Base-by-base conservation (phyloP, 495 filamentous ascomycete species). In the Penicillium alfredii region DNA sequence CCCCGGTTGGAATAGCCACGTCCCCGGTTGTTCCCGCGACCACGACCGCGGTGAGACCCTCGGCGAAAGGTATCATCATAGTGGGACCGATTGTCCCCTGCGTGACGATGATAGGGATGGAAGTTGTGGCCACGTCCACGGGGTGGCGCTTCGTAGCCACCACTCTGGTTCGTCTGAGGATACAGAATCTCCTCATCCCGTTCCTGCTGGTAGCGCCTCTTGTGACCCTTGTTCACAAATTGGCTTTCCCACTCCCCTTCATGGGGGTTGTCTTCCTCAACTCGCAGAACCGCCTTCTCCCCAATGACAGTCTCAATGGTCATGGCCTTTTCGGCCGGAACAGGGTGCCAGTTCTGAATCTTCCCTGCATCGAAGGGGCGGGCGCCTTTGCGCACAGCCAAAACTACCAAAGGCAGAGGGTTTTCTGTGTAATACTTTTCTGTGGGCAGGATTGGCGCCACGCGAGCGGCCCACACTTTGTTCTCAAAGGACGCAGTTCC, bases 301-400 rank as follows among this genome's bases (percentile, higher is more conserved):
- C 84, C 87, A 2, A 99, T 81, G 1, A 74, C 77, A 1, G 83
- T 87, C 40, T 87, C 82, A 44, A 99, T 81, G 2, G 71, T 66
- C 33, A 89, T 70, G 3, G 68, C 61, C 37, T 80, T 77, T 10
- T 86, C 80, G 17, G 74, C 63, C 3, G 81, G 66, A 7, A 93
- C 68, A 2, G 82, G 77, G 49, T 86, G 77, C 92, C 92, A 99
- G 40, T 83, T 79, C 17, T 79, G 76, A 35, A 97, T 96, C 47
- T 78, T 82, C 33, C 72, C 74, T 16, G 86, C 88, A 50, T 96
- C 89, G 22, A 78, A 69, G 1, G 87, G 88, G 17, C 82, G 80
- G 10, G 81, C 76, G 3, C 80, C 78, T 41, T 77, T 80, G 33
- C 80, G 74, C 30, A 82, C 60, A 17, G 82, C 86, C 26, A 94